Evolutionary conservation across 768 basidiomycete genomes (phyloP), one percentile per base, ranked within the genome.

Genomic region (Phylloporus sp.): DNA sequence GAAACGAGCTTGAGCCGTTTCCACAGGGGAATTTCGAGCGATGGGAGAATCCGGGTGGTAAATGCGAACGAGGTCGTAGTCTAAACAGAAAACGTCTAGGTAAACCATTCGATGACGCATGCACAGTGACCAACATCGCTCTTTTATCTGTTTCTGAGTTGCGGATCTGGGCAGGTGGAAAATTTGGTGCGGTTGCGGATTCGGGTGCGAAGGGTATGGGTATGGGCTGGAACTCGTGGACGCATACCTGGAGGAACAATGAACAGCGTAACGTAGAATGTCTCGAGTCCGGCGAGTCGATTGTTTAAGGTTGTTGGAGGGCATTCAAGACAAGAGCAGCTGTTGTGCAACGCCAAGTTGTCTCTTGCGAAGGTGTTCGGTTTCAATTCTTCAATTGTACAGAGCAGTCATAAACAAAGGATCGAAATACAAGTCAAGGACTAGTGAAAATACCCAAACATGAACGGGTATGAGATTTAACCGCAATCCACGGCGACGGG

Each of bases 11-110:
- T 86, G 82, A 4, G 78, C 77, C 3, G 72, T 60, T 14, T 77
- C 76, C 0, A 76, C 56, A 7, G 80, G 65, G 46, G 65, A 64
- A 4, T 60, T 60, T 5, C 73, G 70, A 18, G 69, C 69, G 18
- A 69, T 37, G 20, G 72, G 69, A 33, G 83, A 82, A 62, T 90
- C 86, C 3, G 86, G 86, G 61, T 90, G 86, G 63, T 89, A 86
- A 47, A 86, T 73, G 32, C 82, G 74, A 26, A 89, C 87, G 36
- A 90, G 84, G 52, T 88, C 86, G 58, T 80, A 86, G 64, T 89
- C 86, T 90, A 27, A 53, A 38, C 23, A 7, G 33, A 26, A 34
- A 20, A 5, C 0, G 20, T 35, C 32, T 50, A 22, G 52, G 53
- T 44, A n/a, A n/a, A 43, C 38, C 27, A 36, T 31, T 22, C 23